Evolutionary conservation across 306 rosid genomes (phyloP).

Genomic region (Castanopsis chinensis): DNA sequence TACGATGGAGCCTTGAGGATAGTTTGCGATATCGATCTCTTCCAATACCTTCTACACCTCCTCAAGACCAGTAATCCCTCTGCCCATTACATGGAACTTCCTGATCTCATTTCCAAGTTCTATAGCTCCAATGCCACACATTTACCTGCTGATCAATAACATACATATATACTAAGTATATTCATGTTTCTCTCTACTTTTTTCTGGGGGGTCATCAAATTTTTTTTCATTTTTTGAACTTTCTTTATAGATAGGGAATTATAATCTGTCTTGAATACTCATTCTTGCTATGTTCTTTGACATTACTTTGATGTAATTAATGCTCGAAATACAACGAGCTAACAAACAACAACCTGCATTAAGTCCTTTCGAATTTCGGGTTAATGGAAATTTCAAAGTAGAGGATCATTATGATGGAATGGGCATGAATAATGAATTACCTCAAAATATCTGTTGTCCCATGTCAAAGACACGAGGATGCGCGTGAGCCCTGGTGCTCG

Average conservation of each 20-base stretch:
- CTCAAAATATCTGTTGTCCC: too few relatives aligned
- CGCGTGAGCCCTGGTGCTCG: too few relatives aligned
- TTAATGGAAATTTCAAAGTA: neutral
- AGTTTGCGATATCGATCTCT: neutral
- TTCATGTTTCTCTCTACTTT: neutral
- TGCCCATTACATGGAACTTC: slow-evolving; percentile 7
- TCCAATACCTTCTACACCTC: slow-evolving; percentile 4
- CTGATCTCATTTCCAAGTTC: slow-evolving; percentile 3
- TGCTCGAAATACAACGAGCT: neutral
- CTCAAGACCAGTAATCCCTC: slow-evolving; percentile 5
- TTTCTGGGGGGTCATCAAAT: too few relatives aligned
- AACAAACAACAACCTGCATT: neutral
- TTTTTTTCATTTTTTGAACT: neutral
- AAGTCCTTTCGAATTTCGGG: neutral
- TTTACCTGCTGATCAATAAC: neutral
- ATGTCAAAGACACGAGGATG: too few relatives aligned
- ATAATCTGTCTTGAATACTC: neutral
- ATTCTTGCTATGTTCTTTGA: neutral
- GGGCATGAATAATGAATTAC: too few relatives aligned
- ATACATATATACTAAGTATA: neutral
- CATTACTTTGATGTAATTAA: neutral
- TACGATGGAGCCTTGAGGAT: slow-evolving; percentile 6
- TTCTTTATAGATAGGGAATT: neutral
- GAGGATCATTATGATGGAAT: too few relatives aligned
- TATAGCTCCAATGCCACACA: neutral